A percentile compares a stretch with the other conserved stretches of the same genome.
Conservation (phyloP, 75 land plant species). For the Larix kaempferi region DNA sequence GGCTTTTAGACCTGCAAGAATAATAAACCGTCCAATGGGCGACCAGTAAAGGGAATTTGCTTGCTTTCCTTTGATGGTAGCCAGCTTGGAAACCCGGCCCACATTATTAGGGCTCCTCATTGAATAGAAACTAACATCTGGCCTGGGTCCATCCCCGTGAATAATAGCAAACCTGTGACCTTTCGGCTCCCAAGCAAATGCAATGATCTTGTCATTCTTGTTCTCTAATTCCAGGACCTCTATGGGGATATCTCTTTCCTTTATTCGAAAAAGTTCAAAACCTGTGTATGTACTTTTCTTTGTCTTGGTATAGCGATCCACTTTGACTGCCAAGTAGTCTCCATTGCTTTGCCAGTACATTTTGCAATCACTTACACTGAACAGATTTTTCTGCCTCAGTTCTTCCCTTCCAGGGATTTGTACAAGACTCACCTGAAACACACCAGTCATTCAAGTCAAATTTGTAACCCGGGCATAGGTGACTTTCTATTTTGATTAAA, state of each 20-base stretch:
- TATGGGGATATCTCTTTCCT: constrained; percentile 93
- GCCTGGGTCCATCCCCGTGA: constrained; percentile 84
- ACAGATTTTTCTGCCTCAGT: constrained; percentile 91
- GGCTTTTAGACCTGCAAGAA: constrained; percentile 88
- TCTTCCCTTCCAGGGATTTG: constrained; percentile 91
- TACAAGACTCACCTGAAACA: constrained; percentile 75
- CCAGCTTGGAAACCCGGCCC: constrained; percentile 79
- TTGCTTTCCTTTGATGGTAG: constrained; percentile 86
- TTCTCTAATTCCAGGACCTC: constrained; percentile 97
- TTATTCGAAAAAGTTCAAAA: constrained; percentile 94
- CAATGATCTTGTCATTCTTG: constrained; percentile 90
- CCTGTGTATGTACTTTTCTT: constrained; percentile 97
- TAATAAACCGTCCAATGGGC: constrained; percentile 79
- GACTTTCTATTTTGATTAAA: not conserved
- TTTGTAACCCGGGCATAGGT: no score
- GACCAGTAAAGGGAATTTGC: constrained; percentile 97
- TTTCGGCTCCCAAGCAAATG: constrained; percentile 99
- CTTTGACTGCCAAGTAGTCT: constrained; percentile 93
- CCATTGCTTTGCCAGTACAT: constrained; percentile 99
- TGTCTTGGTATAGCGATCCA: constrained; percentile 91
- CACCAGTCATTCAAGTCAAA: not conserved
- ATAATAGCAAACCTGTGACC: constrained; percentile 97
- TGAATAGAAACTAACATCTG: constrained; percentile 86
- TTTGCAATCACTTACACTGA: constrained; percentile 95
- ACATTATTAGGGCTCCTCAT: constrained; percentile 68